phyloP scores from a whole-genome alignment of 352 stramenopile species.

The Pythium phragmiticola region DNA sequence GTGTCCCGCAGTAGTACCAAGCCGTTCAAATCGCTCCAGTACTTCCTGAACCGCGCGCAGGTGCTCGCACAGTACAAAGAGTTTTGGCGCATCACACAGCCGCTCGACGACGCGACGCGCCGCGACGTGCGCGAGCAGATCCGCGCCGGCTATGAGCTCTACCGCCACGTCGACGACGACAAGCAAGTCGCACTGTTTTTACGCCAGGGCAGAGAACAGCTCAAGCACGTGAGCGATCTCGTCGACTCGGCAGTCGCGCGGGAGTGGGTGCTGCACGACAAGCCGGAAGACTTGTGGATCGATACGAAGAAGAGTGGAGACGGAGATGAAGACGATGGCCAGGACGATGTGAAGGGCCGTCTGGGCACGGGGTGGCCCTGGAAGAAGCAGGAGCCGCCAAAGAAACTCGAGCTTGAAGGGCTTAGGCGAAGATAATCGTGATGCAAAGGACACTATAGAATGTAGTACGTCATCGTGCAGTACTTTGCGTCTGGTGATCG shows the following conservation, averaged over 20 bases:
- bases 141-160: constrained; percentile 54
- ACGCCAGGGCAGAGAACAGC: constrained; percentile 54
- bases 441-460: too few species aligned
- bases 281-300: constrained; percentile 32
- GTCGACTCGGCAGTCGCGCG: constrained; percentile 61
- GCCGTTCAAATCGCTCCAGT: constrained; percentile 68
- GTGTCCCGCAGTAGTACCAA: constrained; percentile 1
- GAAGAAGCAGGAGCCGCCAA: constrained; percentile 44
- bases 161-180: constrained; percentile 53
- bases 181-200: constrained; percentile 43
- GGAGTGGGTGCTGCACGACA: constrained; percentile 31
- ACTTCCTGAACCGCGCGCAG: constrained; percentile 65
- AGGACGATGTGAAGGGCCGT: constrained; percentile 57
- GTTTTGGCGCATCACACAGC: constrained; percentile 59
- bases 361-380: constrained; percentile 64
- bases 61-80: constrained; percentile 64
- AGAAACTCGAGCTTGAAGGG: constrained; percentile 57
- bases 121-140: constrained; percentile 64
- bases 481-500: too few species aligned
- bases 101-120: constrained; percentile 40
- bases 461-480: too few species aligned
- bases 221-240: constrained; percentile 69
- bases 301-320: constrained; percentile 15
- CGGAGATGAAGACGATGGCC: constrained; percentile 17
- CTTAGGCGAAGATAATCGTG: constrained; percentile 32